Evolutionary conservation across 2,329 filamentous ascomycete species (phyloP).

Genomic region (Microdochium paspali): DNA sequence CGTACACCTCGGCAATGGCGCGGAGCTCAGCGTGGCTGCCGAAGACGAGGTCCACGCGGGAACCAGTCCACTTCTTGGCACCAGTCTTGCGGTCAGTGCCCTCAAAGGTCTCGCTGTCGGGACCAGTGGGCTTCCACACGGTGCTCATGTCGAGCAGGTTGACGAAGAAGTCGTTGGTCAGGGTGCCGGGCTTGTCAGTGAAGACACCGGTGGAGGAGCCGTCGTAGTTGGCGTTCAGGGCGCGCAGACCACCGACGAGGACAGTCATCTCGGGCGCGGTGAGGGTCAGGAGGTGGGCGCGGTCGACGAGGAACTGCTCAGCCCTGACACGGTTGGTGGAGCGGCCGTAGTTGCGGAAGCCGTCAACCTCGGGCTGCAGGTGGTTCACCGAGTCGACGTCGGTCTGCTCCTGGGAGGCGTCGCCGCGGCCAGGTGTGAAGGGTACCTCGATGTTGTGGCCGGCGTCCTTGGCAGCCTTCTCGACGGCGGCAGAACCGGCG

Average conservation of each 20-base stretch:
- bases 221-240: conserved; percentile 61
- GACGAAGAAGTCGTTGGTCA: conserved; percentile 77
- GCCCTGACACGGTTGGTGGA: conserved; percentile 49
- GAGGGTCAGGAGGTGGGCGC: conserved; percentile 60
- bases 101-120: conserved; percentile 48
- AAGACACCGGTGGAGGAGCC: conserved; percentile 59
- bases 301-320: conserved; percentile 65
- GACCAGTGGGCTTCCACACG: conserved; percentile 48
- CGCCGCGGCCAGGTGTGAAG: conserved; percentile 63
- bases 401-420: conserved; percentile 64
- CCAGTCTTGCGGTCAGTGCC: conserved; percentile 58
- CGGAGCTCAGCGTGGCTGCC: conserved; percentile 68
- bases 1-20: conserved; percentile 63
- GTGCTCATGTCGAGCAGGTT: conserved; percentile 63
- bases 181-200: conserved; percentile 55
- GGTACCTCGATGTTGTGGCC: conserved; percentile 47
- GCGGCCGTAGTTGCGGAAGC: conserved; percentile 71
- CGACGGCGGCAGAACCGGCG: conserved; percentile 59
- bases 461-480: conserved; percentile 53
- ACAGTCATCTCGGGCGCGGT: conserved; percentile 63
- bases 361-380: conserved; percentile 62
- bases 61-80: conserved; percentile 57
- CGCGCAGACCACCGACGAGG: conserved; percentile 63
- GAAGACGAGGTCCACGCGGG: conserved; percentile 60
- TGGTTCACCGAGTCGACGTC: conserved; percentile 53